A percentile compares a stretch with the other conserved stretches of the same genome.
Evolutionary conservation across 2,329 filamentous ascomycete genomes (phyloP).

Genomic region (Plenodomus biglobosus): DNA sequence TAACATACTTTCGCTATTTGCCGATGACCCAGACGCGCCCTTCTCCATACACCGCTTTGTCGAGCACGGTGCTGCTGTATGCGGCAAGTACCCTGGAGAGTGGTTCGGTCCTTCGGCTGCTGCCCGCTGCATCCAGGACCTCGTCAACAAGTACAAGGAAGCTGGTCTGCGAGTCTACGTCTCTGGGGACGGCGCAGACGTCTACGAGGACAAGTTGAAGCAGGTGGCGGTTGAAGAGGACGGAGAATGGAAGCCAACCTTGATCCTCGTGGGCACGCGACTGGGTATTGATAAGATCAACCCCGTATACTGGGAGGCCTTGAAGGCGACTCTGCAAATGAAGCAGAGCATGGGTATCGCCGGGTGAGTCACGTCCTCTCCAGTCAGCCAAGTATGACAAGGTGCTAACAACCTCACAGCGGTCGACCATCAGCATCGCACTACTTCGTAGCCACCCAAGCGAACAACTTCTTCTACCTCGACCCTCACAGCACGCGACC

Average conservation of each 20-base stretch:
- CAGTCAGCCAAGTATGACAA: background rate
- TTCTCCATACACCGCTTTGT: constrained; percentile 98
- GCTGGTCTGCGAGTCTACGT: constrained; percentile 77
- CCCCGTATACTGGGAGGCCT: constrained; percentile 91
- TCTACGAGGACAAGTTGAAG: constrained; percentile 88
- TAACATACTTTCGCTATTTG: constrained; percentile 75
- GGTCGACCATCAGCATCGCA: constrained; percentile 89
- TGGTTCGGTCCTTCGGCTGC: constrained; percentile 99
- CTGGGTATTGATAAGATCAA: constrained; percentile 94
- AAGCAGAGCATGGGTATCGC: constrained; percentile 94
- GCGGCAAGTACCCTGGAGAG: constrained; percentile 92
- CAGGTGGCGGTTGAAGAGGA: constrained; percentile 70
- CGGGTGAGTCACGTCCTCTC: constrained; percentile 61
- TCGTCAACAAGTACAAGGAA: constrained; percentile 66
- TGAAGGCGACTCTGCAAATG: constrained; percentile 81
- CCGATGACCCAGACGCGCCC: constrained; percentile 80
- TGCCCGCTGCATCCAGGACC: constrained; percentile 84
- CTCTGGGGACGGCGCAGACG: constrained; percentile 84
- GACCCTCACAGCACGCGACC: constrained; percentile 87
- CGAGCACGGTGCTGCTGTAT: constrained; percentile 78
- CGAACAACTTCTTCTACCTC: constrained; percentile 84
- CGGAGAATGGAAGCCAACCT: constrained; percentile 72
- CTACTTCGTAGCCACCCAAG: constrained; percentile 73
- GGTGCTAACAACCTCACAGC: constrained; percentile 50
- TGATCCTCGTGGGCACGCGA: constrained; percentile 85